A percentile compares a stretch with the other conserved stretches of the same genome.
phyloP scores from a whole-genome alignment of 192 early-diverging fungal genomes.

The Mortierella claussenii region DNA sequence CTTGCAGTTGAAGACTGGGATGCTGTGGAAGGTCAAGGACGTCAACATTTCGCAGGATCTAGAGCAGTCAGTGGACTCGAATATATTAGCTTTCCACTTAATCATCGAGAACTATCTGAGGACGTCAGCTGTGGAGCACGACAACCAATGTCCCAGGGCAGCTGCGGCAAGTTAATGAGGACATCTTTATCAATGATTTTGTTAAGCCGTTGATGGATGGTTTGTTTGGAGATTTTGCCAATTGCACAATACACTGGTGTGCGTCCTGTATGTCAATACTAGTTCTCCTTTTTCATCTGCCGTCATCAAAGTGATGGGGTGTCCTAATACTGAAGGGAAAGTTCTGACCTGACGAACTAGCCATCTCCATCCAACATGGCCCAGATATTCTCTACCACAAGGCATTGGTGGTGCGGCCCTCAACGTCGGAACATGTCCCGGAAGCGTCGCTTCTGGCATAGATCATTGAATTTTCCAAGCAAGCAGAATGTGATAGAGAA shows the following conservation, averaged over 20 bases:
- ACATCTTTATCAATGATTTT: conserved; percentile 28
- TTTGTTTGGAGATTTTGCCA: conserved; percentile 16
- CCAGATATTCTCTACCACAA: no score
- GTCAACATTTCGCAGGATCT: conserved; percentile 14
- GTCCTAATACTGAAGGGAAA: no score
- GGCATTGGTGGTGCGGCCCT: no score
- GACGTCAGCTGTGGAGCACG: conserved; percentile 19
- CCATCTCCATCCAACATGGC: no score
- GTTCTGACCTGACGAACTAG: no score
- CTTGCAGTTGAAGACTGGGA: conserved; percentile 5
- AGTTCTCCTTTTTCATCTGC: no score
- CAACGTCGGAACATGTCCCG: no score
- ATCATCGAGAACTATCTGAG: conserved; percentile 20
- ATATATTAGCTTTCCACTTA: conserved; percentile 10
- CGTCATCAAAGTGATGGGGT: no score
- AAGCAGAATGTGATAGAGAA: no score
- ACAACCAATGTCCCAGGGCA: conserved; percentile 20
- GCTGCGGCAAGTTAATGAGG: conserved; percentile 17
- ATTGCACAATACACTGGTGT: conserved; percentile 28
- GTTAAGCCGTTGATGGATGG: conserved; percentile 29
- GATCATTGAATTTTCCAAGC: no score
- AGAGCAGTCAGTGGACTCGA: conserved; percentile 9
- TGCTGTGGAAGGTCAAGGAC: conserved; percentile 3
- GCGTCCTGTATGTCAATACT: no score
- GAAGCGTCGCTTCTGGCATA: no score